Conservation (phyloP, 2,329 filamentous ascomycete genomes). For the Cytospora piceicola region DNA sequence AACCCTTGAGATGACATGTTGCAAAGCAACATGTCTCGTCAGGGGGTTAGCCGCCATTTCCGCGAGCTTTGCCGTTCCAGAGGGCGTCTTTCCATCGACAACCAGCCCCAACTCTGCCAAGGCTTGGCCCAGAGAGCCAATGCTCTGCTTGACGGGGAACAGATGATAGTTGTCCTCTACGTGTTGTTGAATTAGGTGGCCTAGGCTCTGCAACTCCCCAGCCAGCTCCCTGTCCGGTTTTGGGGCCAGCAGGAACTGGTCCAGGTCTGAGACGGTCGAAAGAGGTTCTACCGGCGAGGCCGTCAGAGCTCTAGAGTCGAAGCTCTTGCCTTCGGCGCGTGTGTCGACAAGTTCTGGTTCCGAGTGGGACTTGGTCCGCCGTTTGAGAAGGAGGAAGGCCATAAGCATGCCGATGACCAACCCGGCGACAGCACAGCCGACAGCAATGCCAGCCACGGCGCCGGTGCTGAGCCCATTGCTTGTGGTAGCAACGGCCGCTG, state of each 20-base stretch:
- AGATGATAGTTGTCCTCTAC: constrained; percentile 46
- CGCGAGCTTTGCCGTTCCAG: constrained; percentile 33
- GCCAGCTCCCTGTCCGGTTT: constrained; percentile 44
- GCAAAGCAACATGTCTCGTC: constrained; percentile 41
- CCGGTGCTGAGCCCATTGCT: constrained; percentile 29
- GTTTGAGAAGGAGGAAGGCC: constrained; percentile 37
- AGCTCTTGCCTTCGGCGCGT: constrained; percentile 1
- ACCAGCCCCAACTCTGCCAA: constrained; percentile 38
- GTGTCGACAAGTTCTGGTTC: neutral
- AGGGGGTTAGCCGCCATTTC: constrained; percentile 40
- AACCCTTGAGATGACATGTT: constrained; percentile 44
- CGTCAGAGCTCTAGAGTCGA: constrained; percentile 14
- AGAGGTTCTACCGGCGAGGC: constrained; percentile 23
- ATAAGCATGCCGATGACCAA: constrained; percentile 35
- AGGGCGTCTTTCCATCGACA: constrained; percentile 10
- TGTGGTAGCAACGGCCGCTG: neutral
- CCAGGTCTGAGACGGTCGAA: constrained; percentile 32
- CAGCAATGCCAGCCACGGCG: constrained; percentile 37
- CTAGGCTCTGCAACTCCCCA: constrained; percentile 40
- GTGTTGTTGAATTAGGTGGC: constrained; percentile 45
- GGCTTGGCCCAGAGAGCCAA: constrained; percentile 32
- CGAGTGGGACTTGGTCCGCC: constrained; percentile 23
- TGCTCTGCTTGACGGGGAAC: constrained; percentile 32
- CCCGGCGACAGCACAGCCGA: constrained; percentile 39
- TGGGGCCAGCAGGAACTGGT: constrained; percentile 44